phyloP scores from a whole-genome alignment of 179 eudicot genomes.

The Nepenthes alata region DNA sequence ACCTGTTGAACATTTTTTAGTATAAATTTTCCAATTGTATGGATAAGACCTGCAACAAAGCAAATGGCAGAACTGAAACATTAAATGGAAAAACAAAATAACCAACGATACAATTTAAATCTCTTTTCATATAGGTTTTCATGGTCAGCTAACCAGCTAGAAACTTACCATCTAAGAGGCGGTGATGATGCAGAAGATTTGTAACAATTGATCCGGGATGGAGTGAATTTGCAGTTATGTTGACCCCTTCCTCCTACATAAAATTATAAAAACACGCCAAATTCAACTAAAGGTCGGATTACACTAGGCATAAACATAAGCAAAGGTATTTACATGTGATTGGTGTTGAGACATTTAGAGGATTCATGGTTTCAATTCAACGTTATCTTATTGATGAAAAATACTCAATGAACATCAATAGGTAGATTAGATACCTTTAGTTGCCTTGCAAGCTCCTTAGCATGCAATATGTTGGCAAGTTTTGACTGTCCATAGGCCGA shows the following conservation, averaged over 20 bases:
- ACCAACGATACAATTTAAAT: neutral
- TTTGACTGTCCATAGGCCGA: slow-evolving; percentile 80
- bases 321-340: too few species aligned
- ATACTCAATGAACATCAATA: too few species aligned
- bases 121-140: neutral
- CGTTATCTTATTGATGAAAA: too few species aligned
- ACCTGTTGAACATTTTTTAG: slow-evolving; percentile 62
- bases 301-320: too few species aligned
- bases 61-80: neutral
- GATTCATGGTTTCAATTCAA: neutral
- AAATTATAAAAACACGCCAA: too few species aligned
- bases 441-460: slow-evolving; percentile 56
- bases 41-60: slow-evolving; percentile 31
- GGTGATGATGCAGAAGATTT: slow-evolving; percentile 41
- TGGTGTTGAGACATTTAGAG: too few species aligned
- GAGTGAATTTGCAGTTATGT: slow-evolving; percentile 30
- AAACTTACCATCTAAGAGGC: slow-evolving; percentile 37
- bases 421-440: slow-evolving; percentile 37
- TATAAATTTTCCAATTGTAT: slow-evolving; percentile 37
- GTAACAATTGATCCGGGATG: slow-evolving; percentile 39
- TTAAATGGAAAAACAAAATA: slow-evolving; percentile 3
- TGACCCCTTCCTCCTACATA: slow-evolving; percentile 25
- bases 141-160: neutral
- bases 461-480: slow-evolving; percentile 71
- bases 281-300: too few species aligned